A percentile compares a stretch with the other conserved stretches of the same genome.
These are phyloP conservation scores for Coniferiporia sulphurascens DNA, from an alignment of 1,284 basidiomycete genomes.

Conservation along the genomic window DNA sequence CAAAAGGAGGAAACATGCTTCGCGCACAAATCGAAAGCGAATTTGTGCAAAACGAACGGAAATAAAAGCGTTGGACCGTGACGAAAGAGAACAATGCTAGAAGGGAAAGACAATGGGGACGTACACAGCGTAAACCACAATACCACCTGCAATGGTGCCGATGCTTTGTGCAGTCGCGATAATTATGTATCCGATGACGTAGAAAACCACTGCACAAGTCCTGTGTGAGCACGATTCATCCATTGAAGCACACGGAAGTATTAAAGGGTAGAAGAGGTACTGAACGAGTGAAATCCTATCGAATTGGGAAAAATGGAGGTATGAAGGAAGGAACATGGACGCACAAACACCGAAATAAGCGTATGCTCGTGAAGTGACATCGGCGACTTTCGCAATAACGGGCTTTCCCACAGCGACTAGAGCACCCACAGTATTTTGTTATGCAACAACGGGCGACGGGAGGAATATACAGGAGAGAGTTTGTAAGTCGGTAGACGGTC, in stretches of 20 bases:
- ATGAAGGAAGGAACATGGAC: constrained; percentile 26
- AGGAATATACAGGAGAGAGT: neutral
- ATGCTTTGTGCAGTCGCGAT: constrained; percentile 39
- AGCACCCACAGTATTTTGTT: neutral
- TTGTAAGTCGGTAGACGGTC: neutral
- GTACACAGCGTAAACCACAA: constrained; percentile 52
- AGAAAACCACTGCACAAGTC: constrained; percentile 43
- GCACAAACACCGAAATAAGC: constrained; percentile 61
- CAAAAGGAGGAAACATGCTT: too few relatives aligned
- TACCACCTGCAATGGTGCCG: constrained; percentile 44
- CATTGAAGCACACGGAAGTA: neutral
- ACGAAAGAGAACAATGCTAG: neutral
- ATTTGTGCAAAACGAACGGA: neutral
- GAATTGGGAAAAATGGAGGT: neutral
- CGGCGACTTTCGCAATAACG: constrained; percentile 74
- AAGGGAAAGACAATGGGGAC: constrained; percentile 17
- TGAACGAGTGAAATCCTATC: neutral
- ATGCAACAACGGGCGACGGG: neutral
- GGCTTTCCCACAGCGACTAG: constrained; percentile 68
- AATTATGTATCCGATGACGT: constrained; percentile 42
- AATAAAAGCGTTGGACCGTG: neutral
- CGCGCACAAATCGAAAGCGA: too few relatives aligned
- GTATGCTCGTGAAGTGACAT: constrained; percentile 55
- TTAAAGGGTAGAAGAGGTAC: neutral
- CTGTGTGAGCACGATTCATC: neutral